Evolutionary conservation across 2,329 filamentous ascomycete genomes (phyloP).

Genomic region (Alternaria triticina): DNA sequence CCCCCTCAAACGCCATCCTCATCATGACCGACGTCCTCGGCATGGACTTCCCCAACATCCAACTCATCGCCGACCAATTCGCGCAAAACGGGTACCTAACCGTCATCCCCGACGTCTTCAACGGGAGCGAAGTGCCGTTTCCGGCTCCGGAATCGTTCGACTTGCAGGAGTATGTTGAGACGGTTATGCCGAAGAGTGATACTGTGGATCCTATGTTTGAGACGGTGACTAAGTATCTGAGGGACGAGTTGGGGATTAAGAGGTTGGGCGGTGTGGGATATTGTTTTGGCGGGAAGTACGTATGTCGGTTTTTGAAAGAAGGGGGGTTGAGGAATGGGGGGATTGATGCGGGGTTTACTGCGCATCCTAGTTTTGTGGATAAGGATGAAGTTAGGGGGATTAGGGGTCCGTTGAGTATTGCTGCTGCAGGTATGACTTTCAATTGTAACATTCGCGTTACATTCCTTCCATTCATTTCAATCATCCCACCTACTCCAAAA

Average conservation of each 20-base stretch:
- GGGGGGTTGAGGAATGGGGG: slow-evolving; percentile 55
- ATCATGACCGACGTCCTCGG: slow-evolving; percentile 64
- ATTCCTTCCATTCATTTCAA: neutral
- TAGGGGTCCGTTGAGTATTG: slow-evolving; percentile 64
- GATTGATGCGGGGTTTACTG: slow-evolving; percentile 70
- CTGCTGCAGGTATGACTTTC: slow-evolving; percentile 61
- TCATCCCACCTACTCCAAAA: neutral
- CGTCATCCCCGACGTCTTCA: slow-evolving; percentile 74
- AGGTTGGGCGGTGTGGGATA: slow-evolving; percentile 72
- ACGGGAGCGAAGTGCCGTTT: slow-evolving; percentile 66
- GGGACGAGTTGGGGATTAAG: slow-evolving; percentile 58
- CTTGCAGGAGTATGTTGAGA: slow-evolving; percentile 57
- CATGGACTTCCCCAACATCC: slow-evolving; percentile 58
- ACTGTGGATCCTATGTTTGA: slow-evolving; percentile 61
- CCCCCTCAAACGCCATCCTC: slow-evolving; percentile 62
- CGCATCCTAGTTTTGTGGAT: slow-evolving; percentile 78
- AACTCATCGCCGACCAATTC: slow-evolving; percentile 73
- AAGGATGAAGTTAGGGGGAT: slow-evolving; percentile 66
- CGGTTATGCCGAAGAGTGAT: slow-evolving; percentile 46
- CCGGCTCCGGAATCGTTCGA: slow-evolving; percentile 60
- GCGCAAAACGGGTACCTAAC: slow-evolving; percentile 75
- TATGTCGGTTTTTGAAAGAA: slow-evolving; percentile 64
- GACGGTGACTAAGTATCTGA: slow-evolving; percentile 64
- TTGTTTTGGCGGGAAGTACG: slow-evolving; percentile 72
- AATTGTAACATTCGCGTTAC: neutral